Percentiles rank a stretch among this genome's conserved stretches.
Evolutionary conservation across 169 alveolate species (phyloP).

Genomic region (Cryptosporidium baileyi): DNA sequence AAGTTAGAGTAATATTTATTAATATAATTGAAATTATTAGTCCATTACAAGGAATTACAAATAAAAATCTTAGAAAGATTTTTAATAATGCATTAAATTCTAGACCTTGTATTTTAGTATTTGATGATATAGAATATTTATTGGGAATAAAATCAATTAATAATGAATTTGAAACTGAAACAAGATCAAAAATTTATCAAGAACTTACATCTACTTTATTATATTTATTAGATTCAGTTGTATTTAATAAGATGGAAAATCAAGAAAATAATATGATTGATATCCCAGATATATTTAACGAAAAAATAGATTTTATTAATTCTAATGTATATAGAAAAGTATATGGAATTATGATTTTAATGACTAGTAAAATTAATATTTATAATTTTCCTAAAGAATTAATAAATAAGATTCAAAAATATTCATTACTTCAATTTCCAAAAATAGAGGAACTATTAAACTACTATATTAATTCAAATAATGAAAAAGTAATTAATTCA

Average conservation of each 20-base stretch:
- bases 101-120: conserved; percentile 46
- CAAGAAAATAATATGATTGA: background rate
- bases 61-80: conserved; percentile 36
- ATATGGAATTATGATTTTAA: conserved; percentile 24
- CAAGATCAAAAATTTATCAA: conserved; percentile 21
- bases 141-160: background rate
- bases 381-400: background rate
- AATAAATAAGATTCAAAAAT: conserved; percentile 11
- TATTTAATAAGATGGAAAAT: background rate
- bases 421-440: conserved; percentile 18
- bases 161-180: background rate
- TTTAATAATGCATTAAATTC: conserved; percentile 41
- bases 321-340: conserved; percentile 1
- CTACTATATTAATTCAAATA: background rate
- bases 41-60: conserved; percentile 55
- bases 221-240: conserved; percentile 34
- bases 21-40: conserved; percentile 37
- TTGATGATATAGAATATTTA: conserved; percentile 43
- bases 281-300: no score
- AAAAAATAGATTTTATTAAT: background rate
- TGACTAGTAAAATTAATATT: conserved; percentile 20
- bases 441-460: conserved; percentile 2
- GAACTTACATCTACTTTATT: conserved; percentile 35
- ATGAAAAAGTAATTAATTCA: background rate
- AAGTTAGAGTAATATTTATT: conserved; percentile 24